Evolutionary conservation across 108 stramenopile species (phyloP).

Genomic region (Skeletonema costatum): DNA sequence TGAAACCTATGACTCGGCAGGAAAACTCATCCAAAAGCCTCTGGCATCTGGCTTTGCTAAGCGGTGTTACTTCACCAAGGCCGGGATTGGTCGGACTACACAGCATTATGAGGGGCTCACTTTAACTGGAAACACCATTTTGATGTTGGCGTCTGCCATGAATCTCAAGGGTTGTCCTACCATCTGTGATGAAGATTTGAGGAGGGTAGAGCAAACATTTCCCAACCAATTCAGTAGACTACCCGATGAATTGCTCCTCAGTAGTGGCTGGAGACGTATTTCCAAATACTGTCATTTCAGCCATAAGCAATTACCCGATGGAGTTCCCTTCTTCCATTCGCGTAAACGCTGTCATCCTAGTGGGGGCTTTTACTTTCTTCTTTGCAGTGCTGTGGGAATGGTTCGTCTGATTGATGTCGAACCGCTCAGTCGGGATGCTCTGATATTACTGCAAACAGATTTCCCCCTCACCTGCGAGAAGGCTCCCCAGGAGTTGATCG

Average conservation of each 20-base stretch:
- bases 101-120: slow-evolving; percentile 91
- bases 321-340: slow-evolving; percentile 64
- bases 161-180: slow-evolving; percentile 91
- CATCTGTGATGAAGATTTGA: slow-evolving; percentile 90
- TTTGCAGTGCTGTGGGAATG: slow-evolving; percentile 84
- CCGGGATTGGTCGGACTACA: slow-evolving; percentile 77
- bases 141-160: slow-evolving; percentile 88
- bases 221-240: slow-evolving; percentile 85
- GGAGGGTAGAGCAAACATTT: slow-evolving; percentile 86
- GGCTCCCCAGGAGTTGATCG: slow-evolving; percentile 62
- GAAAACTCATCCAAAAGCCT: slow-evolving; percentile 51
- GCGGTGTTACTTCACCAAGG: slow-evolving; percentile 88
- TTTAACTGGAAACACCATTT: slow-evolving; percentile 81
- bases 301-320: slow-evolving; percentile 72
- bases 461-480: slow-evolving; percentile 80
- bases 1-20: slow-evolving; percentile 16
- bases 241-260: slow-evolving; percentile 82
- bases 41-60: slow-evolving; percentile 83
- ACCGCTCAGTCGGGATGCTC: slow-evolving; percentile 77
- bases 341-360: slow-evolving; percentile 77
- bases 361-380: slow-evolving; percentile 85
- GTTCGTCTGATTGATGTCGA: slow-evolving; percentile 84
- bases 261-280: slow-evolving; percentile 84
- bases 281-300: slow-evolving; percentile 89
- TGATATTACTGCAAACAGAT: slow-evolving; percentile 85